These are phyloP conservation scores for Phytopythium sindhum DNA, from an alignment of 352 stramenopile genomes.

Conservation along the genomic window DNA sequence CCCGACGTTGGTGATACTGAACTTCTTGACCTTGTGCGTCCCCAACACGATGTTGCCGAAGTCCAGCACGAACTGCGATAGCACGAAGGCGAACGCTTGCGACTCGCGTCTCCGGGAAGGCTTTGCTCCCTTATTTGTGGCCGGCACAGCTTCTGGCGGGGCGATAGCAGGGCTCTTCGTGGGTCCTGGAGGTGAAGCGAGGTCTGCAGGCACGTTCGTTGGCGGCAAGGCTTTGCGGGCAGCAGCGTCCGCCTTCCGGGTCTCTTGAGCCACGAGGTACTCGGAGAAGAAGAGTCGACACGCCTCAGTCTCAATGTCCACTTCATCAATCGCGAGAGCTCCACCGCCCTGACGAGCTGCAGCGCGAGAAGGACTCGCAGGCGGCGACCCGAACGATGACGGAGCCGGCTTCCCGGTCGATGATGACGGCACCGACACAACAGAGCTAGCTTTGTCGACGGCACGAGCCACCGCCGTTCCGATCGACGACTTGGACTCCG, in stretches of 20 bases:
- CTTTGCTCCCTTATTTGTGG: slow-evolving; percentile 9
- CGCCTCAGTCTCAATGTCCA: slow-evolving; percentile 82
- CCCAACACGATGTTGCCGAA: slow-evolving; percentile 94
- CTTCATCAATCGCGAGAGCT: slow-evolving; percentile 38
- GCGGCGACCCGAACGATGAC: slow-evolving; percentile 9
- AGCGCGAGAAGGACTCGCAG: slow-evolving; percentile 17
- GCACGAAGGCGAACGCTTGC: slow-evolving; percentile 68
- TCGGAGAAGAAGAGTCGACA: slow-evolving; percentile 87
- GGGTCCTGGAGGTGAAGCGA: not conserved
- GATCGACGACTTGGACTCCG: slow-evolving; percentile 59
- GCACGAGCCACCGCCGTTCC: slow-evolving; percentile 27
- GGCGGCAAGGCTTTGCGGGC: not conserved
- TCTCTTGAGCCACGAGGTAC: slow-evolving; percentile 63
- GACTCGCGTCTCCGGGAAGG: slow-evolving; percentile 21
- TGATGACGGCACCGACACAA: slow-evolving; percentile 20
- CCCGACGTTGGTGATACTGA: slow-evolving; percentile 91
- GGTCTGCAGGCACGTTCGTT: not conserved
- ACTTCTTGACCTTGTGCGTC: slow-evolving; percentile 90
- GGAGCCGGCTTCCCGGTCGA: slow-evolving; percentile 6
- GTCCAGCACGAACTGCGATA: slow-evolving; percentile 90
- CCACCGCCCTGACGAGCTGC: slow-evolving; percentile 8
- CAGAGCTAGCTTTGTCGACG: slow-evolving; percentile 32
- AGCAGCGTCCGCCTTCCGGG: slow-evolving; percentile 19
- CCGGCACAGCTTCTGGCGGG: not conserved
- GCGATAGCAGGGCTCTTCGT: not conserved